These are phyloP conservation scores for Auriscalpium vulgare DNA, from an alignment of 768 basidiomycete species.

Conservation along the genomic window DNA sequence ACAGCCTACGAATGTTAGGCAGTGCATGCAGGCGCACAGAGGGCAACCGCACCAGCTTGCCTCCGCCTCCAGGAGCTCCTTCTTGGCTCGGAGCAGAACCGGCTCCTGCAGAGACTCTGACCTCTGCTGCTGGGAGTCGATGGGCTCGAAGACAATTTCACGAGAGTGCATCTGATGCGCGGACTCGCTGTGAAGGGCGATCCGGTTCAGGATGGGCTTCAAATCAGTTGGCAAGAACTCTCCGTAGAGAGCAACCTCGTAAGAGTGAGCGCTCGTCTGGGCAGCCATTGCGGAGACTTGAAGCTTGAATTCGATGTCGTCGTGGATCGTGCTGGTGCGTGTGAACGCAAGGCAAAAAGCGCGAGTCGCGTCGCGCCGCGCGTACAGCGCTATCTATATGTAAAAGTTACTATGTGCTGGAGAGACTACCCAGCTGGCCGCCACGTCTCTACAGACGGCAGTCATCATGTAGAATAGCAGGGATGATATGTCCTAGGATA, in stretches of 20 bases:
- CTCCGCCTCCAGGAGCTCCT: constrained; percentile 57
- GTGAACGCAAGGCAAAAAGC: too few relatives aligned
- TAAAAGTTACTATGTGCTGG: too few relatives aligned
- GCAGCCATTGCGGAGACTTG: too few relatives aligned
- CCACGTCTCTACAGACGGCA: too few relatives aligned
- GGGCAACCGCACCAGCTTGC: constrained; percentile 49
- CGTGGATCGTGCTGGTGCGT: too few relatives aligned
- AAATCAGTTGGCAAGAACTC: constrained; percentile 76
- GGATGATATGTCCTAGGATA: background rate
- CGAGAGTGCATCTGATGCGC: constrained; percentile 64
- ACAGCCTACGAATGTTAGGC: constrained; percentile 39
- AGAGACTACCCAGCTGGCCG: too few relatives aligned
- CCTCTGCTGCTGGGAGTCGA: constrained; percentile 56
- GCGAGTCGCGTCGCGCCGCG: too few relatives aligned
- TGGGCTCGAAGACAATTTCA: constrained; percentile 77
- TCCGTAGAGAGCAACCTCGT: constrained; percentile 78
- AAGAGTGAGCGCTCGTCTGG: constrained; percentile 40
- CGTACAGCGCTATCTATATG: too few relatives aligned
- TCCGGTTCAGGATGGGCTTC: constrained; percentile 68
- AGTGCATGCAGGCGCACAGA: background rate
- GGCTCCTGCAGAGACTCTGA: constrained; percentile 54
- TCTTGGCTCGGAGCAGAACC: constrained; percentile 62
- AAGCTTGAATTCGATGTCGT: too few relatives aligned
- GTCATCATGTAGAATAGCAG: background rate
- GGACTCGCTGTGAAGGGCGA: constrained; percentile 76